Conservation (phyloP, 345 rosid species). For the Limnanthes douglasii region DNA sequence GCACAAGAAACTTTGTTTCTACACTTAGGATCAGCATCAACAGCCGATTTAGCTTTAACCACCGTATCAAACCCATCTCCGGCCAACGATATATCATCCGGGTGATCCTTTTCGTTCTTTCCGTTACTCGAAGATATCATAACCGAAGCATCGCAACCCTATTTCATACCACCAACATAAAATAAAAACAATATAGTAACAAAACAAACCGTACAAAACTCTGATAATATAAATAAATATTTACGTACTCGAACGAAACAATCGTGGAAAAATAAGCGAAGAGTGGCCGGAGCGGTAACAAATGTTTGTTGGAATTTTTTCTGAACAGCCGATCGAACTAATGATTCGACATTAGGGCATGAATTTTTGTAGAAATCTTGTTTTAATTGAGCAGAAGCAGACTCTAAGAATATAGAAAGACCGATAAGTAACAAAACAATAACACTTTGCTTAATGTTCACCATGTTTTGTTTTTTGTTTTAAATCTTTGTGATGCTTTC, state of each 20-base stretch:
- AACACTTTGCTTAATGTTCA: conserved; percentile 9
- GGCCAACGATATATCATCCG: conserved; percentile 16
- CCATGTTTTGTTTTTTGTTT: conserved; percentile 7
- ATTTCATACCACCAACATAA: conserved; percentile 1
- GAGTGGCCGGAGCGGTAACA: conserved; percentile 21
- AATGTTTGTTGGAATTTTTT: conserved; percentile 20
- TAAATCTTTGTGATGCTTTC: conserved; percentile 3
- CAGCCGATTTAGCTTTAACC: conserved; percentile 67
- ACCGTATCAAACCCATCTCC: conserved; percentile 73
- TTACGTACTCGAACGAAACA: conserved; percentile 18
- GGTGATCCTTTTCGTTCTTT: conserved; percentile 18
- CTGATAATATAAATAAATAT: neutral
- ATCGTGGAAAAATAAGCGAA: conserved; percentile 23
- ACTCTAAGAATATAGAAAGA: conserved; percentile 8
- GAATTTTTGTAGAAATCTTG: conserved; percentile 13
- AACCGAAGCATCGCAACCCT: conserved; percentile 25
- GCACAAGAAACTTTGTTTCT: conserved; percentile 89
- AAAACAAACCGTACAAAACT: no score
- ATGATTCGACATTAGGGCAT: conserved; percentile 16
- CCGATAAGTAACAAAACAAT: conserved; percentile 9
- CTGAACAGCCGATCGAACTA: conserved; percentile 16
- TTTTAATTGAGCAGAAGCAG: conserved; percentile 19
- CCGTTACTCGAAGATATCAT: conserved; percentile 8
- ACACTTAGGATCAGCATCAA: conserved; percentile 57
- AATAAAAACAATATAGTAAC: conserved; percentile 1